Conservation (phyloP, 345 rosid species). For the Dimocarpus longan region DNA sequence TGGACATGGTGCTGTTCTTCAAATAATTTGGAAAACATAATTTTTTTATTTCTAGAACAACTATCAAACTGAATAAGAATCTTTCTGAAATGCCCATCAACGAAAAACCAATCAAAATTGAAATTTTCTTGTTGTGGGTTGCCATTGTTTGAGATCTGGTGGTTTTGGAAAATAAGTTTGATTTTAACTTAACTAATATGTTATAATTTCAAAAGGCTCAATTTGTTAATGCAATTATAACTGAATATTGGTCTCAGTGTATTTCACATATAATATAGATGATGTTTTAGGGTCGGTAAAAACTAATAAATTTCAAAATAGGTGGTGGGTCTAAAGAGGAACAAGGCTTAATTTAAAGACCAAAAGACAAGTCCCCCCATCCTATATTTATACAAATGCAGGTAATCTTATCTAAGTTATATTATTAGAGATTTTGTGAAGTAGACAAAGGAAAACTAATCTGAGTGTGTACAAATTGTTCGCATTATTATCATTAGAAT, state of each 20-base stretch:
- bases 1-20: neutral
- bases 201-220: neutral
- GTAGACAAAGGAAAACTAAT: no score
- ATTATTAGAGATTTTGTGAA: no score
- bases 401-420: no score
- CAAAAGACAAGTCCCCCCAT: neutral
- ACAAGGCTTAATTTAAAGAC: neutral
- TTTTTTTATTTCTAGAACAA: neutral
- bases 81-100: neutral
- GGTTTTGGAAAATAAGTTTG: neutral
- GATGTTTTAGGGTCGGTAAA: neutral
- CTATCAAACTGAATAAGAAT: neutral
- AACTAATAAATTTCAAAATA: neutral
- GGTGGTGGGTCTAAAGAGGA: neutral
- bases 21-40: conserved; percentile 3
- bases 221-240: neutral
- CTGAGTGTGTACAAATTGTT: no score
- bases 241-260: neutral
- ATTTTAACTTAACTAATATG: neutral
- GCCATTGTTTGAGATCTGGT: neutral
- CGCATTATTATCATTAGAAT: no score
- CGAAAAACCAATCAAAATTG: neutral
- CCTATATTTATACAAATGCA: no score
- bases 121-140: neutral
- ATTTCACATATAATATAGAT: no score